Conservation (phyloP, 2,329 filamentous ascomycete genomes). For the Aspergillus persii region DNA sequence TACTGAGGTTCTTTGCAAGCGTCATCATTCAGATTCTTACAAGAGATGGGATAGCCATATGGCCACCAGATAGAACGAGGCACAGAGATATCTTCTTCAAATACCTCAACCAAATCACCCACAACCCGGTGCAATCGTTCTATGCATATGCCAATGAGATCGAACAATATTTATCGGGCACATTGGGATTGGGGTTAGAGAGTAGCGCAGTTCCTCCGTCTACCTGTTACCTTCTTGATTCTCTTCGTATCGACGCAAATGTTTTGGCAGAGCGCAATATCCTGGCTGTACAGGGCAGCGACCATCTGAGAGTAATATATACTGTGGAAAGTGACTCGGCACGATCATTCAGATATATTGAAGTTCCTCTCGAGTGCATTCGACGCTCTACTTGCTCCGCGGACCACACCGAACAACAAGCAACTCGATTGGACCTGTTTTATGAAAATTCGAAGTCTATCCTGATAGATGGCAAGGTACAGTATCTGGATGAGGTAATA, state of each 20-base stretch:
- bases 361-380: slow-evolving; percentile 5
- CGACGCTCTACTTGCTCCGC: neutral
- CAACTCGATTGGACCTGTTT: neutral
- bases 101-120: neutral
- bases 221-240: slow-evolving; percentile 10
- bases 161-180: neutral
- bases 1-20: slow-evolving; percentile 21
- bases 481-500: neutral
- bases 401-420: neutral
- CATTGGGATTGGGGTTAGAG: neutral
- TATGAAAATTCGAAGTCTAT: neutral
- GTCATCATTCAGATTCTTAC: slow-evolving; percentile 18
- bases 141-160: slow-evolving; percentile 3
- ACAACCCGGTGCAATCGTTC: slow-evolving; percentile 8
- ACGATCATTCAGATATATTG: slow-evolving; percentile 6
- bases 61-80: slow-evolving; percentile 6
- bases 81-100: slow-evolving; percentile 7
- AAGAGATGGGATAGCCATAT: slow-evolving; percentile 1
- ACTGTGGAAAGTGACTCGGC: neutral
- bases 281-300: slow-evolving; percentile 1
- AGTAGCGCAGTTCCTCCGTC: neutral
- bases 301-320: slow-evolving; percentile 12
- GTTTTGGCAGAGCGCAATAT: slow-evolving; percentile 3
- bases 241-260: neutral
- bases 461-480: slow-evolving; percentile 9